Conservation (phyloP, 1,284 basidiomycete species). For the Vanrija sp. region DNA sequence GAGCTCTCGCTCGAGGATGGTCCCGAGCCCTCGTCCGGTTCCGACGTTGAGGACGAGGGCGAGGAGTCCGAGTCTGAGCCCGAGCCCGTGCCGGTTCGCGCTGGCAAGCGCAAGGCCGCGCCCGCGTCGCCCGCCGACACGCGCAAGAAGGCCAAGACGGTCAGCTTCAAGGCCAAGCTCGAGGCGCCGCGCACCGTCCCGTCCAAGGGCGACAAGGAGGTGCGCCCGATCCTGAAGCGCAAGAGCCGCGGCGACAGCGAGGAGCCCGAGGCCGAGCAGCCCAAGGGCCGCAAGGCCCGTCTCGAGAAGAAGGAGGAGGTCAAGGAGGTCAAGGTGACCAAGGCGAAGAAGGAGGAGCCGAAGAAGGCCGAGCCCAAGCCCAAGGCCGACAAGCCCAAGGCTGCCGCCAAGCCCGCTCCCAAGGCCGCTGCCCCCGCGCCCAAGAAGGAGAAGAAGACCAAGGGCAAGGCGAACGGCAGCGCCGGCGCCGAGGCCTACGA, state of each 20-base stretch:
- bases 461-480: constrained; percentile 8
- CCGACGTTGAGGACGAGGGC: constrained; percentile 34
- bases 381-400: constrained; percentile 8
- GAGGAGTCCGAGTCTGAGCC: constrained; percentile 29
- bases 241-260: not conserved
- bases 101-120: constrained; percentile 17
- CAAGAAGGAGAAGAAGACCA: constrained; percentile 5
- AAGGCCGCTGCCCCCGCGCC: not conserved
- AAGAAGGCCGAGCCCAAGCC: constrained; percentile 7
- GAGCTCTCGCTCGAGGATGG: constrained; percentile 44
- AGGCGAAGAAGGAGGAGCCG: constrained; percentile 12
- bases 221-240: constrained; percentile 15
- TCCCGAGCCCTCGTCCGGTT: constrained; percentile 38
- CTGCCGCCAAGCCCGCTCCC: not conserved
- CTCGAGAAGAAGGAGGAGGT: constrained; percentile 3
- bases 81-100: constrained; percentile 17
- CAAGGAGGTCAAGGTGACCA: not conserved
- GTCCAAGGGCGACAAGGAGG: constrained; percentile 6
- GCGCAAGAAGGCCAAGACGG: constrained; percentile 23
- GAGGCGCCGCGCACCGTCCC: constrained; percentile 19
- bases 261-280: not conserved
- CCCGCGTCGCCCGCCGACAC: constrained; percentile 13
- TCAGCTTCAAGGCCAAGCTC: constrained; percentile 25
- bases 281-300: not conserved
- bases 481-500: constrained; percentile 25